Conservation (phyloP, 768 basidiomycete species). For the Leccinum sublutescens region DNA sequence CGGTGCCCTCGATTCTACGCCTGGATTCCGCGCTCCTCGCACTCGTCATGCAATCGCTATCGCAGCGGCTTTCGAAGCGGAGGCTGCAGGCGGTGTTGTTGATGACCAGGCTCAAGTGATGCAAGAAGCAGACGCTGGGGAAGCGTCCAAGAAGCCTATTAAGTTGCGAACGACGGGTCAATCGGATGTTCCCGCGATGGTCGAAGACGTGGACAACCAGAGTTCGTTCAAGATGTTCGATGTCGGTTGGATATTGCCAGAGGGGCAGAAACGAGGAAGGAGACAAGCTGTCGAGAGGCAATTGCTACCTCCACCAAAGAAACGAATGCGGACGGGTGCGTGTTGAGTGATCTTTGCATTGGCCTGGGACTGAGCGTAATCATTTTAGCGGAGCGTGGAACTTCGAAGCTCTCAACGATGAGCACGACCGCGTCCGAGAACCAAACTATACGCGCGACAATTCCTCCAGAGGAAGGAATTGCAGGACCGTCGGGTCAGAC, state of each 20-base stretch:
- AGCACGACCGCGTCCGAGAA: constrained; percentile 49
- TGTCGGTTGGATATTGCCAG: constrained; percentile 82
- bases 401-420: constrained; percentile 45
- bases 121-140: constrained; percentile 10
- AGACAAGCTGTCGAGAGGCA: constrained; percentile 46
- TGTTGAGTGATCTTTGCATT: neutral
- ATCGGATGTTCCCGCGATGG: constrained; percentile 50
- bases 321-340: constrained; percentile 49
- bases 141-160: constrained; percentile 29
- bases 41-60: constrained; percentile 46
- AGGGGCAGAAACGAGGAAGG: constrained; percentile 66
- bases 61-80: constrained; percentile 43
- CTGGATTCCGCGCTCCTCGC: constrained; percentile 50
- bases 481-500: constrained; percentile 24
- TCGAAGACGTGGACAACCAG: constrained; percentile 68
- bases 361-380: neutral
- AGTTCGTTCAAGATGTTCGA: constrained; percentile 82
- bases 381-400: constrained; percentile 31
- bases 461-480: constrained; percentile 26
- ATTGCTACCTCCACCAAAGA: constrained; percentile 52
- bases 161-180: constrained; percentile 25
- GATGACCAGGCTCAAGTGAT: constrained; percentile 11
- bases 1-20: constrained; percentile 36
- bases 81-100: constrained; percentile 25
- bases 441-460: constrained; percentile 32